A percentile compares a stretch with the other conserved stretches of the same genome.
phyloP scores from a whole-genome alignment of 495 filamentous ascomycete genomes.

The Aspergillus cristatus region DNA sequence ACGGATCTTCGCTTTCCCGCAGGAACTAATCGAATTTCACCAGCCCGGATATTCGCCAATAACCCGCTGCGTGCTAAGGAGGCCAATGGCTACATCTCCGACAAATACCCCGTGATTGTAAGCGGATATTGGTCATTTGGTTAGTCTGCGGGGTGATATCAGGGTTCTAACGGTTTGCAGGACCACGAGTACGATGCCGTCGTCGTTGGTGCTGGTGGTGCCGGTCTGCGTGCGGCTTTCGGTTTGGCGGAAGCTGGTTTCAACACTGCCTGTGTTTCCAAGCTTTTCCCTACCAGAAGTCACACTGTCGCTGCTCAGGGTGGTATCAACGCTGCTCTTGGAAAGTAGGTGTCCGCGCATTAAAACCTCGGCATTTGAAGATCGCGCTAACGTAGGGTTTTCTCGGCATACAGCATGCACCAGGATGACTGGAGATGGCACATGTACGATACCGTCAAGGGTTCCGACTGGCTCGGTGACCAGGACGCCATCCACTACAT shows the following conservation, averaged over 20 bases:
- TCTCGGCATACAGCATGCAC: constrained; percentile 49
- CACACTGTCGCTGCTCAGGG: constrained; percentile 94
- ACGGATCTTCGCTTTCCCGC: constrained; percentile 4
- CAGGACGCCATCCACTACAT: constrained; percentile 99
- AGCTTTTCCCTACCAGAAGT: constrained; percentile 91
- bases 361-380: not conserved
- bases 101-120: constrained; percentile 90
- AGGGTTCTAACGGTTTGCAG: constrained; percentile 31
- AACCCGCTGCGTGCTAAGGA: constrained; percentile 85
- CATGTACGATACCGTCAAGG: constrained; percentile 99
- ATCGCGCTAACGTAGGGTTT: constrained; percentile 6
- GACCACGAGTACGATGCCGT: constrained; percentile 80
- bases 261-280: constrained; percentile 97
- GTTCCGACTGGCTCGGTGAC: constrained; percentile 96
- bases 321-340: constrained; percentile 62
- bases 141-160: not conserved
- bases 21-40: constrained; percentile 24
- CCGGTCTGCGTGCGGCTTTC: constrained; percentile 90
- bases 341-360: constrained; percentile 49
- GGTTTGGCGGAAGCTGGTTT: constrained; percentile 95
- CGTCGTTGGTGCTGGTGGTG: constrained; percentile 89
- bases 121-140: constrained; percentile 22
- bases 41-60: constrained; percentile 73
- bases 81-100: constrained; percentile 69
- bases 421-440: constrained; percentile 98